A percentile compares a stretch with the other conserved stretches of the same genome.
Evolutionary conservation across 306 rosid species (phyloP).

Genomic region (Arachis hypogaea): DNA sequence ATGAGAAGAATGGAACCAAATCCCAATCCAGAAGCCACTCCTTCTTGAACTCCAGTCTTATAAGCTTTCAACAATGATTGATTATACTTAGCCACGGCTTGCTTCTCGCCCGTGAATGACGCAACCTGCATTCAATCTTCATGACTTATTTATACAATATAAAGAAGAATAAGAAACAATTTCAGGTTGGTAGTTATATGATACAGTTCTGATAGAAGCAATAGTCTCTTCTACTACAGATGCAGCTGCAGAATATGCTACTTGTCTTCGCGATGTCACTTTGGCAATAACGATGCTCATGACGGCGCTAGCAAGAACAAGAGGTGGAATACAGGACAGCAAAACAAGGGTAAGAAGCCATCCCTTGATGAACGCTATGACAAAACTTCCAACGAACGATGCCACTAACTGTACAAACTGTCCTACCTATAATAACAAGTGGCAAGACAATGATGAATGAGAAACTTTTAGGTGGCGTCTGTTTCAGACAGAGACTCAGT

Average conservation of each 20-base stretch:
- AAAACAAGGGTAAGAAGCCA: constrained; percentile 67
- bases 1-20: constrained; percentile 42
- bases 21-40: constrained; percentile 62
- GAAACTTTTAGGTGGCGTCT: neutral
- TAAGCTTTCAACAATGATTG: constrained; percentile 54
- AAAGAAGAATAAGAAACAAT: neutral
- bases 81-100: constrained; percentile 59
- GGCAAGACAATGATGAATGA: neutral
- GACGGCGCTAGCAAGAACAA: constrained; percentile 53
- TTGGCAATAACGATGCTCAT: constrained; percentile 45
- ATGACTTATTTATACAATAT: neutral
- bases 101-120: constrained; percentile 73
- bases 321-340: constrained; percentile 59
- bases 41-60: constrained; percentile 54
- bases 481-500: too few species aligned
- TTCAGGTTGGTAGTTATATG: constrained; percentile 1
- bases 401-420: constrained; percentile 4
- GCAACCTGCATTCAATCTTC: constrained; percentile 52
- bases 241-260: constrained; percentile 59
- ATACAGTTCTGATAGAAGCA: constrained; percentile 65
- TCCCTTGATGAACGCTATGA: neutral
- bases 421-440: constrained; percentile 54
- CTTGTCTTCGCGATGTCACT: constrained; percentile 54
- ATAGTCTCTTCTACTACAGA: constrained; percentile 61
- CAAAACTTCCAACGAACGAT: neutral